Evolutionary conservation across 257 asterid species (phyloP), one percentile per base, ranked within the genome.

Genomic region (Nicotiana otophora): DNA sequence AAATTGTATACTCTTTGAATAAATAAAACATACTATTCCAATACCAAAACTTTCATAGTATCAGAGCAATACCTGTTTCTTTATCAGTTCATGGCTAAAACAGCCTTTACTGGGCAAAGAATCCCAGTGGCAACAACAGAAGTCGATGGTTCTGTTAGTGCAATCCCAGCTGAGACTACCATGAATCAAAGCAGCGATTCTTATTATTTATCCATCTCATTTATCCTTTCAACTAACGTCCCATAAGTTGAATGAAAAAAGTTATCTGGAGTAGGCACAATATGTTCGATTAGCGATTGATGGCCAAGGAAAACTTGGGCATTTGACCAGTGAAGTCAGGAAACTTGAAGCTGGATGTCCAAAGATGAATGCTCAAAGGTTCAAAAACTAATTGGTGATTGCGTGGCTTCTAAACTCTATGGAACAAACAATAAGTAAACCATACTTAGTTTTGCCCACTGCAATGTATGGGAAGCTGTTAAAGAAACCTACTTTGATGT

Each of bases 231-330:
- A 36, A 5, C 16, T 81, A 8, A 81, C 79, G 0, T 26, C 15
- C 1, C 80, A 81, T 8, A 81, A 31, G 54, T 12, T 81, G 11
- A 31, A 48, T 31, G 69, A 14, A 2, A 65, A 81, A 3, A 68
- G 33, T 26, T 81, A 26, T 16, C 58, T 81, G 2, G 68, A 81
- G 33, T 81, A 60, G 84, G 54, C 84, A 16, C 23, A 30, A 15
- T 65, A 10, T 3, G 53, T 81, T 0, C 1, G 30, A 3, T 65
- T 81, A 78, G 67, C 2, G 1, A 65, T 81, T 4, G 51, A 54
- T 26, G 67, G 42, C 0, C 1, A 1, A 36, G 42, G 42, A 36
- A 36, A 36, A 36, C 42, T 36, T 36, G 42, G 42, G 42, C 31
- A 65, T 7, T 78, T 48, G 19, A 65, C 68, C 4, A n/a, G 33